These are phyloP conservation scores for Colletotrichum sp. DNA, from an alignment of 2,329 filamentous ascomycete species.

Conservation along the genomic window DNA sequence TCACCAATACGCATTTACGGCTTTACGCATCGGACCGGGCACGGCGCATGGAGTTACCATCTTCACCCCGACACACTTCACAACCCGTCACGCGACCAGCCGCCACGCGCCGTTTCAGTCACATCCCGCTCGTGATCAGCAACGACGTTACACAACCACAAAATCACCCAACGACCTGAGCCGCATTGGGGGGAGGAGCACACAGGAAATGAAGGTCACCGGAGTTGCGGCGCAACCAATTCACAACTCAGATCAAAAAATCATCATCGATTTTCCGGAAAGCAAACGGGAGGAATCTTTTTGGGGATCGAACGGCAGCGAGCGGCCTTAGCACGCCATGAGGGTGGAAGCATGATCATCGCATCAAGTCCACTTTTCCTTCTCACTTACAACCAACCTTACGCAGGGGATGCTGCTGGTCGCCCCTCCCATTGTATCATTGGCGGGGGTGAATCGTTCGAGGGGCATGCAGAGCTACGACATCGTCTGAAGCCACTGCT, in stretches of 20 bases:
- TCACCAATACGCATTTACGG: neutral
- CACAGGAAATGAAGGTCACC: neutral
- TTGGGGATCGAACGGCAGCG: neutral
- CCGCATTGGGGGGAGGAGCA: neutral
- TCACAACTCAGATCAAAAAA: neutral
- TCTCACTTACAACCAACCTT: neutral
- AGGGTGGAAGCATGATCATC: conserved; percentile 1
- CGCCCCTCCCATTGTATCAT: neutral
- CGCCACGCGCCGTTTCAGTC: neutral
- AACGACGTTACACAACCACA: neutral
- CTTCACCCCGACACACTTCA: neutral
- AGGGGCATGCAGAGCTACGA: neutral
- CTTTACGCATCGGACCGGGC: neutral
- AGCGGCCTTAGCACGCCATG: neutral
- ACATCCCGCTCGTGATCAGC: neutral
- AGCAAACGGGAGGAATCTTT: neutral
- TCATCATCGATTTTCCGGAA: neutral
- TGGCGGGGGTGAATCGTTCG: neutral
- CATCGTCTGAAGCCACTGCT: neutral
- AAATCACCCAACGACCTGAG: neutral
- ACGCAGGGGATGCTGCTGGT: neutral
- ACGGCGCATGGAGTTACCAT: neutral
- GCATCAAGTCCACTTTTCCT: neutral
- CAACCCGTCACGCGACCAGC: neutral
- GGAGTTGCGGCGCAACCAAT: neutral